A percentile compares a stretch with the other conserved stretches of the same genome.
Conservation (phyloP, 495 filamentous ascomycete genomes). For the Aspergillus sclerotiicarbonarius region DNA sequence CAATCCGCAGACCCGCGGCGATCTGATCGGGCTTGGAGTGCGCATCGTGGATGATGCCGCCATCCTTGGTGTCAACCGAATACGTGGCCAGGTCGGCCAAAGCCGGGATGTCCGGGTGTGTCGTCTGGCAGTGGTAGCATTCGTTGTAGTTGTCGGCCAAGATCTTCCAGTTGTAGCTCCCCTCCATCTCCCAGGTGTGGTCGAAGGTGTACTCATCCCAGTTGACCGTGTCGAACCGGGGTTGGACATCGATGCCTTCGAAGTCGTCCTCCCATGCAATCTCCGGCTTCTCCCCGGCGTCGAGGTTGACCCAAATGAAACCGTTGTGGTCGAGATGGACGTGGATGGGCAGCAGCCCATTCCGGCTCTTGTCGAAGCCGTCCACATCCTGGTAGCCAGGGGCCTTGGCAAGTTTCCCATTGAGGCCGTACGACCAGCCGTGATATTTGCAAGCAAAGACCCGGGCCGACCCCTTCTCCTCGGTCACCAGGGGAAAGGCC, state of each 20-base stretch:
- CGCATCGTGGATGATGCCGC: slow-evolving; percentile 43
- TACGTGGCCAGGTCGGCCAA: slow-evolving; percentile 44
- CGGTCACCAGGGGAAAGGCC: slow-evolving; percentile 54
- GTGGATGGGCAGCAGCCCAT: slow-evolving; percentile 46
- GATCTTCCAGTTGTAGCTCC: slow-evolving; percentile 52
- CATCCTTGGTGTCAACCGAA: slow-evolving; percentile 37
- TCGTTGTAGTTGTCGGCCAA: slow-evolving; percentile 51
- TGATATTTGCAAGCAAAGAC: slow-evolving; percentile 60
- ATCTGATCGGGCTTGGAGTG: slow-evolving; percentile 37
- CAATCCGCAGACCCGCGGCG: slow-evolving; percentile 26
- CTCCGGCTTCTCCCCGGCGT: slow-evolving; percentile 39
- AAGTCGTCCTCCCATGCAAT: slow-evolving; percentile 44
- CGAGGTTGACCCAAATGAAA: slow-evolving; percentile 53
- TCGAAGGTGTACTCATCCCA: slow-evolving; percentile 49
- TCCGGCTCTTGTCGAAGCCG: slow-evolving; percentile 55
- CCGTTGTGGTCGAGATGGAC: slow-evolving; percentile 46
- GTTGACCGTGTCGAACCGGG: slow-evolving; percentile 36
- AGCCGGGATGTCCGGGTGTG: slow-evolving; percentile 46
- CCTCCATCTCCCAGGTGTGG: slow-evolving; percentile 46
- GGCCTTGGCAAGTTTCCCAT: slow-evolving; percentile 58
- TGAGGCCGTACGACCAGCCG: slow-evolving; percentile 59
- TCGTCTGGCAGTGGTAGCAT: slow-evolving; percentile 52
- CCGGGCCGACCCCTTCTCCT: slow-evolving; percentile 43
- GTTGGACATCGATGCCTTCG: slow-evolving; percentile 35
- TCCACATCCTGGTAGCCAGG: slow-evolving; percentile 52